These are phyloP conservation scores for Cryptomeria japonica DNA, from an alignment of 75 land plant genomes.

Conservation along the genomic window DNA sequence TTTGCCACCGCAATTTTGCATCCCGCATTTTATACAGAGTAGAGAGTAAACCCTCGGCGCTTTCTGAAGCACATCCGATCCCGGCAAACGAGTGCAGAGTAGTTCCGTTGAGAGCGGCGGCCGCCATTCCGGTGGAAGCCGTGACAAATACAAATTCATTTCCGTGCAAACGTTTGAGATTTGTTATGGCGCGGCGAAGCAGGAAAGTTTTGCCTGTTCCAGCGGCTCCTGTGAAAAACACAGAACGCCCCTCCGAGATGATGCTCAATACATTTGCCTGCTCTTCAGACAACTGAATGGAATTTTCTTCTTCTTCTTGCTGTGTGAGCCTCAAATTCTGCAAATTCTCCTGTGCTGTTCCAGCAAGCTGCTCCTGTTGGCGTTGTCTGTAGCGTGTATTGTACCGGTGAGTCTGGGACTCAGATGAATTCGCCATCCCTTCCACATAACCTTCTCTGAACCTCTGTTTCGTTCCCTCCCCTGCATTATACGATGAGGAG, in stretches of 20 bases:
- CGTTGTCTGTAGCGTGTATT: neutral
- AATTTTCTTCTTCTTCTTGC: neutral
- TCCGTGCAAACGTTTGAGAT: slow-evolving; percentile 34
- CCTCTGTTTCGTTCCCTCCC: no score
- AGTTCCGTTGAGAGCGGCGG: slow-evolving; percentile 61
- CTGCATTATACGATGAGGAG: no score
- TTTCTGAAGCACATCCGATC: slow-evolving; percentile 29
- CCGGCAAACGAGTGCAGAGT: slow-evolving; percentile 83
- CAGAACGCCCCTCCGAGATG: slow-evolving; percentile 47
- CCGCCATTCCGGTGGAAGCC: slow-evolving; percentile 80
- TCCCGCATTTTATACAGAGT: slow-evolving; percentile 18
- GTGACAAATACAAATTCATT: slow-evolving; percentile 57
- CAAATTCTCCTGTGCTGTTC: neutral
- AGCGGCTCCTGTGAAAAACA: slow-evolving; percentile 82
- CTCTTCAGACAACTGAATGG: slow-evolving; percentile 23
- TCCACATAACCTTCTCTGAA: neutral
- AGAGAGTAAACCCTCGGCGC: slow-evolving; percentile 13
- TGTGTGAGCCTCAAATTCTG: neutral
- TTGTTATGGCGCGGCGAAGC: slow-evolving; percentile 33
- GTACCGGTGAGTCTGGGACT: neutral
- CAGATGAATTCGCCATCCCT: neutral
- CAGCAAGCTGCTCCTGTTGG: neutral
- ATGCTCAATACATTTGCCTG: slow-evolving; percentile 41
- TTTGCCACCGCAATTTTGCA: slow-evolving; percentile 39
- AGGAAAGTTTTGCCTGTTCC: slow-evolving; percentile 76